These are phyloP conservation scores for Pyrenochaeta sp. DNA, from an alignment of 2,329 filamentous ascomycete species.

Conservation along the genomic window DNA sequence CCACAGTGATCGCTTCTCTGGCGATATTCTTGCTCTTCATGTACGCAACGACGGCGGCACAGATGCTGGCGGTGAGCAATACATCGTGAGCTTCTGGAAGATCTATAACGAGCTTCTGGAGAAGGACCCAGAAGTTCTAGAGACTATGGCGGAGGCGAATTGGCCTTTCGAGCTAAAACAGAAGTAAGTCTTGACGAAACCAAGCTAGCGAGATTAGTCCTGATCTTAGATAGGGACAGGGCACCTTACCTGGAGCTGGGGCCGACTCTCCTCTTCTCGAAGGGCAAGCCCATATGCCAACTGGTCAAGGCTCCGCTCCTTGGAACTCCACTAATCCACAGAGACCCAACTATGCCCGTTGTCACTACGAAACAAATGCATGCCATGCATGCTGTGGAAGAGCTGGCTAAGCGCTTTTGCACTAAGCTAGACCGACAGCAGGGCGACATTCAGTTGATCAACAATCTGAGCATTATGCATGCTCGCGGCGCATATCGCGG, in stretches of 20 bases:
- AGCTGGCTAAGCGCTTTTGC: conserved; percentile 39
- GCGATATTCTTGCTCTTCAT: conserved; percentile 47
- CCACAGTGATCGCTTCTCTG: conserved; percentile 49
- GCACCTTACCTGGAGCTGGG: conserved; percentile 44
- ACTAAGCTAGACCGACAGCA: conserved; percentile 43
- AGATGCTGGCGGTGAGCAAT: conserved; percentile 44
- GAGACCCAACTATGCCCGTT: conserved; percentile 39
- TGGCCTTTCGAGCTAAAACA: conserved; percentile 52
- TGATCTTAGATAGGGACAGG: conserved; percentile 24
- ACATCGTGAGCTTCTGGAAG: conserved; percentile 41
- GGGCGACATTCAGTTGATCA: conserved; percentile 49
- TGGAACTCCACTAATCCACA: conserved; percentile 43
- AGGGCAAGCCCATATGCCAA: conserved; percentile 47
- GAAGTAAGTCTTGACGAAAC: conserved; percentile 35
- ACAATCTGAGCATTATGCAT: conserved; percentile 50
- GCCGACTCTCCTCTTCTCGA: conserved; percentile 47
- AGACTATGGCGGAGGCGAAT: conserved; percentile 44
- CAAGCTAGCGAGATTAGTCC: conserved; percentile 1
- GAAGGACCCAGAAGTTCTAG: conserved; percentile 43
- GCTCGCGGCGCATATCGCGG: conserved; percentile 45
- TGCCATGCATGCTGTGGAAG: conserved; percentile 40
- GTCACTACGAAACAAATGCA: conserved; percentile 40
- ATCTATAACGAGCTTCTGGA: conserved; percentile 49
- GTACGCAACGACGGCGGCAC: conserved; percentile 44
- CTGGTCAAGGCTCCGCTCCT: conserved; percentile 49